A percentile compares a stretch with the other conserved stretches of the same genome.
Evolutionary conservation across 768 basidiomycete genomes (phyloP).

Genomic region (Podaxis sp.): DNA sequence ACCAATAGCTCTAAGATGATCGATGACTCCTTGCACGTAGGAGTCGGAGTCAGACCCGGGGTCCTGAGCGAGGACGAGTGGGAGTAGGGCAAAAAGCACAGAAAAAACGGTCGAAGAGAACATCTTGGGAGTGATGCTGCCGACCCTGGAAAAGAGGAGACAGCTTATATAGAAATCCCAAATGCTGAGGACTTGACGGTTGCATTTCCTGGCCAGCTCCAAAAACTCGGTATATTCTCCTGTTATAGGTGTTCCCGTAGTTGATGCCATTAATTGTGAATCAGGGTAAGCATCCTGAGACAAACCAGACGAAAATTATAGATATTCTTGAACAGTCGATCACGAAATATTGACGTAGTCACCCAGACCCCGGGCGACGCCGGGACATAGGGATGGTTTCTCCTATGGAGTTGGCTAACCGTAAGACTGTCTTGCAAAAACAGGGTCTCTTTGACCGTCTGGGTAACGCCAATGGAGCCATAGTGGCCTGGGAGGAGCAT

Average conservation of each 20-base stretch:
- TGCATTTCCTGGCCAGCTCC: not conserved
- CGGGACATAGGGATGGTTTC: not conserved
- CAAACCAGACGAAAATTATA: not conserved
- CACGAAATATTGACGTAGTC: not conserved
- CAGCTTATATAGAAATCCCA: slow-evolving; percentile 1
- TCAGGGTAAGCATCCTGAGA: not conserved
- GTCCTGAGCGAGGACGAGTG: slow-evolving; percentile 16
- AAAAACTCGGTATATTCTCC: slow-evolving; percentile 2
- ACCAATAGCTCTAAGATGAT: slow-evolving; percentile 35
- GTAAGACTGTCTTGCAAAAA: not conserved
- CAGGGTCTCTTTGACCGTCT: not conserved
- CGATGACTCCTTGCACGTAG: slow-evolving; percentile 30
- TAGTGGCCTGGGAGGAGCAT: not conserved
- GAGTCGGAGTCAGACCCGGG: slow-evolving; percentile 16
- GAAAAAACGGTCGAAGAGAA: slow-evolving; percentile 16
- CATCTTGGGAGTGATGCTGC: slow-evolving; percentile 8
- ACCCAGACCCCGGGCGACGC: not conserved
- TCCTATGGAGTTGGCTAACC: not conserved
- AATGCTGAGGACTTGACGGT: not conserved
- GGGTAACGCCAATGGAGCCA: not conserved
- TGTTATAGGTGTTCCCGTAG: not conserved
- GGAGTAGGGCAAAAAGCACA: slow-evolving; percentile 16
- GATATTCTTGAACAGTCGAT: not conserved
- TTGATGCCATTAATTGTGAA: not conserved
- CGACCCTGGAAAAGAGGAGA: not conserved